Evolutionary conservation across 2,329 filamentous ascomycete genomes (phyloP).

Genomic region (Stachybotrys chlorohalonatus): DNA sequence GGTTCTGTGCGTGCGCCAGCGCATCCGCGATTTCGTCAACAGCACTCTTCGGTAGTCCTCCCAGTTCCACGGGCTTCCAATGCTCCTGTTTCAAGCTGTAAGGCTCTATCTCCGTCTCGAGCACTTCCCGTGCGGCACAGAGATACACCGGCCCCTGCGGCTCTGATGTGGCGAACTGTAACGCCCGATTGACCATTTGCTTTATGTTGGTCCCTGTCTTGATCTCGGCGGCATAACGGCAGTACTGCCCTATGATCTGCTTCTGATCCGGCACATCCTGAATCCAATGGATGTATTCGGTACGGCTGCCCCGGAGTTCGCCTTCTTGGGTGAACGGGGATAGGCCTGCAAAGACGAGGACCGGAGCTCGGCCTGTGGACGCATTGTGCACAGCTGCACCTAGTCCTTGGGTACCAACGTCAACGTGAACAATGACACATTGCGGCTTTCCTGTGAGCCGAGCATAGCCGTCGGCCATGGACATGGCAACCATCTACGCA

Average conservation of each 20-base stretch:
- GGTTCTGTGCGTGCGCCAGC: slow-evolving; percentile 53
- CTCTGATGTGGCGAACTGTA: slow-evolving; percentile 71
- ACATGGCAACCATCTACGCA: slow-evolving; percentile 69
- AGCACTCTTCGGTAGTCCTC: slow-evolving; percentile 44
- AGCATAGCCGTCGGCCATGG: slow-evolving; percentile 76
- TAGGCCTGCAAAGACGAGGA: slow-evolving; percentile 70
- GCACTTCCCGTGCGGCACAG: slow-evolving; percentile 67
- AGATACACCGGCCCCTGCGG: slow-evolving; percentile 77
- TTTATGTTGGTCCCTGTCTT: slow-evolving; percentile 80
- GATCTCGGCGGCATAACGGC: slow-evolving; percentile 73
- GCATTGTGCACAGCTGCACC: slow-evolving; percentile 74
- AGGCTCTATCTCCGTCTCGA: slow-evolving; percentile 75
- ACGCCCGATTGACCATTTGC: slow-evolving; percentile 77
- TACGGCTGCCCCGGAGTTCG: slow-evolving; percentile 67
- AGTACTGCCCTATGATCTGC: slow-evolving; percentile 75
- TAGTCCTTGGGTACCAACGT: slow-evolving; percentile 73
- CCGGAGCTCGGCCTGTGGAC: slow-evolving; percentile 62
- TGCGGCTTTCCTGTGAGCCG: slow-evolving; percentile 63
- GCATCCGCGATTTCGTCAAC: slow-evolving; percentile 52
- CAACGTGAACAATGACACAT: slow-evolving; percentile 71
- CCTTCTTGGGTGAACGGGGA: slow-evolving; percentile 71
- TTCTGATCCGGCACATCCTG: slow-evolving; percentile 79
- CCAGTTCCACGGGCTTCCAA: slow-evolving; percentile 64
- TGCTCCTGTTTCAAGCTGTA: slow-evolving; percentile 59
- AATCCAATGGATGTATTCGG: slow-evolving; percentile 82